phyloP scores from a whole-genome alignment of 129 eudicot genomes.

The Mikania micrantha region DNA sequence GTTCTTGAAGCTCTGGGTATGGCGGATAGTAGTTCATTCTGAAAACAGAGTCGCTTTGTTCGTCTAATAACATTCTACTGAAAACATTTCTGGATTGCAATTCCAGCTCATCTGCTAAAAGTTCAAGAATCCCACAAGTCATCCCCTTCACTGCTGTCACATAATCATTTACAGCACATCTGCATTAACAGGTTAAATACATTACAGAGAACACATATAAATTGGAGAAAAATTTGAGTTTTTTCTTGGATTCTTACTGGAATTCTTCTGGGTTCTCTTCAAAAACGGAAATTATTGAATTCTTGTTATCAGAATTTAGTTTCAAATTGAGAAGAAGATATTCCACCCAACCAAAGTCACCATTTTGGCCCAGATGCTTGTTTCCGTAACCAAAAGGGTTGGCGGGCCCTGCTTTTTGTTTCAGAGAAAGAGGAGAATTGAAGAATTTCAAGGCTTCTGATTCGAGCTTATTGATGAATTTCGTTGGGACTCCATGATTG shows the following conservation, averaged over 20 bases:
- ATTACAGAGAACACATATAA: neutral
- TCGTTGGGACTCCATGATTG: conserved; percentile 58
- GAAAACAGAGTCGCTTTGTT: conserved; percentile 80
- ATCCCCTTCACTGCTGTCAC: conserved; percentile 53
- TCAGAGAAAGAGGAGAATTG: conserved; percentile 42
- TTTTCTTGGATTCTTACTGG: conserved; percentile 24
- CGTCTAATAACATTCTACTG: conserved; percentile 68
- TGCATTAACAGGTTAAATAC: conserved; percentile 3
- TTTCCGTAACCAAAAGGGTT: conserved; percentile 72
- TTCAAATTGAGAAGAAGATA: conserved; percentile 56
- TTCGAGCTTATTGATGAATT: conserved; percentile 45
- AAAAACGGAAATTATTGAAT: conserved; percentile 28
- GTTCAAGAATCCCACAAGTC: conserved; percentile 69
- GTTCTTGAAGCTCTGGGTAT: conserved; percentile 33
- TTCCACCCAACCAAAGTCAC: conserved; percentile 79
- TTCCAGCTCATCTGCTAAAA: conserved; percentile 61
- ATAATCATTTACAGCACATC: conserved; percentile 42
- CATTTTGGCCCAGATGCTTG: conserved; percentile 47
- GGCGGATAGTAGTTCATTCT: conserved; percentile 77
- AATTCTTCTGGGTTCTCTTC: conserved; percentile 41
- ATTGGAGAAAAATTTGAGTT: no score
- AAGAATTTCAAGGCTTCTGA: conserved; percentile 60
- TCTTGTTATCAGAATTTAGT: conserved; percentile 19
- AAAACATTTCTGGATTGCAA: conserved; percentile 49
- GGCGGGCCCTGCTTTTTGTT: conserved; percentile 53